Evolutionary conservation across 768 basidiomycete genomes (phyloP), one percentile per base, ranked within the genome.

Genomic region (Trametes elegans): DNA sequence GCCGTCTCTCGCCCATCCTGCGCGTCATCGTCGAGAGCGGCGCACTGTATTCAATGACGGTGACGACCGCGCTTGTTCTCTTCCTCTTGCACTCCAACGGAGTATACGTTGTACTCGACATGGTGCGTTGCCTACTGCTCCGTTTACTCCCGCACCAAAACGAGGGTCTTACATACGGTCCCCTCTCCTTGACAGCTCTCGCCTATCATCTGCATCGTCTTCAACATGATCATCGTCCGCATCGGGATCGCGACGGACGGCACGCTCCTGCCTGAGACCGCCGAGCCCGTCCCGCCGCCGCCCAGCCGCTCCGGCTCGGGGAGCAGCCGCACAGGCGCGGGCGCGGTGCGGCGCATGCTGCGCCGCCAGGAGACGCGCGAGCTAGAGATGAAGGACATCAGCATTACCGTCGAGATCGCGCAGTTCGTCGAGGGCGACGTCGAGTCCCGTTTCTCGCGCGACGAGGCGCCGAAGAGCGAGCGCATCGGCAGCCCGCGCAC

Each of bases 161-260:
- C n/a, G n/a, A n/a, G n/a, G n/a, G n/a, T n/a, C n/a, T n/a, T n/a
- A n/a, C n/a, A n/a, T n/a, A n/a, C n/a, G n/a, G n/a, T n/a, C n/a
- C n/a, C n/a, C n/a, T n/a, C n/a, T n/a, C n/a, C n/a, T n/a, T 34
- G 4, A 9, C 9, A 55, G 54, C 43, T 55, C 14, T 55, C 54
- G 2, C 54, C 54, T 6, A 29, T 55, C 40, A 55, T 49, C 32
- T 49, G 24, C 24, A 55, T 55, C 32, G 54, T 55, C 10, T 55
- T 55, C 47, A 49, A 49, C 47, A 55, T 55, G 54, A 49, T 55
- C 47, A 55, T 55, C 31, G 54, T 55, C 10, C 54, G 54, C 23
- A 36, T 55, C 18, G 47, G 54, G 7, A 26, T 49, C n/a, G 39
- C 46, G 8, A 40, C 49, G 19, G 49, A 51, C 29, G 49, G 49